These are phyloP conservation scores for Penicillium flavigenum DNA, from an alignment of 495 filamentous ascomycete species.

Conservation along the genomic window DNA sequence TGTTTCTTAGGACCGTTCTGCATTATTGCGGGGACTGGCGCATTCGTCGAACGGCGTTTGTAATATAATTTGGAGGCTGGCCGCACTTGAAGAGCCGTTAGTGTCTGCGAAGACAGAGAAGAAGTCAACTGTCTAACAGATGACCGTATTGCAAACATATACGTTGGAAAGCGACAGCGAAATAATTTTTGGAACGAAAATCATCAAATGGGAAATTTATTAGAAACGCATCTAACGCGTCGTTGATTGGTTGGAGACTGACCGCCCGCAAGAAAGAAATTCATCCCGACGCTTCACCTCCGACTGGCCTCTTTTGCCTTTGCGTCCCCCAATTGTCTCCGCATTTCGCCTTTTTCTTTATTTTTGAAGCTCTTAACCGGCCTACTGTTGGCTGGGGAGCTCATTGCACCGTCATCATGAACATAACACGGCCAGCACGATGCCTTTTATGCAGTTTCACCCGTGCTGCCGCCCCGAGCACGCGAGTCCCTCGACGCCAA, in stretches of 20 bases:
- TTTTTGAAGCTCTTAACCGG: slow-evolving; percentile 25
- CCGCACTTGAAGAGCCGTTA: slow-evolving; percentile 6
- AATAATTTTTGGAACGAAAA: slow-evolving; percentile 14
- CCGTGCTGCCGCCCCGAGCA: slow-evolving; percentile 37
- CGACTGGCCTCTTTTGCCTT: slow-evolving; percentile 28
- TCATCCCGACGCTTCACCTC: slow-evolving; percentile 29
- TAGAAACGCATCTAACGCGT: slow-evolving; percentile 28
- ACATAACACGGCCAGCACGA: slow-evolving; percentile 55
- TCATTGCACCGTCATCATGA: slow-evolving; percentile 47
- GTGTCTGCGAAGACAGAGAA: not conserved
- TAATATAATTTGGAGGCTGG: slow-evolving; percentile 5
- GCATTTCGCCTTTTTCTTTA: slow-evolving; percentile 16
- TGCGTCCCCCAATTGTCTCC: slow-evolving; percentile 15
- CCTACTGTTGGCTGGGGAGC: slow-evolving; percentile 33
- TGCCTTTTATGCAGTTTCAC: slow-evolving; percentile 57
- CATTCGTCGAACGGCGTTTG: slow-evolving; percentile 19
- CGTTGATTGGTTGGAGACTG: slow-evolving; percentile 26
- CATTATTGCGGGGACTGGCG: slow-evolving; percentile 33
- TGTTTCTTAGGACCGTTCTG: slow-evolving; percentile 31
- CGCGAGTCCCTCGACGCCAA: slow-evolving; percentile 49
- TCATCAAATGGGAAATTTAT: slow-evolving; percentile 32
- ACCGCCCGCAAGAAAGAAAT: slow-evolving; percentile 37
- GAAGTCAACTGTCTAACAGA: slow-evolving; percentile 17
- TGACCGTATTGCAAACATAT: slow-evolving; percentile 27
- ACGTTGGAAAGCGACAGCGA: slow-evolving; percentile 11